Percentiles rank a stretch among this genome's conserved stretches.
phyloP scores from a whole-genome alignment of 2,329 filamentous ascomycete species.

The Aureobasidium mangrovei region DNA sequence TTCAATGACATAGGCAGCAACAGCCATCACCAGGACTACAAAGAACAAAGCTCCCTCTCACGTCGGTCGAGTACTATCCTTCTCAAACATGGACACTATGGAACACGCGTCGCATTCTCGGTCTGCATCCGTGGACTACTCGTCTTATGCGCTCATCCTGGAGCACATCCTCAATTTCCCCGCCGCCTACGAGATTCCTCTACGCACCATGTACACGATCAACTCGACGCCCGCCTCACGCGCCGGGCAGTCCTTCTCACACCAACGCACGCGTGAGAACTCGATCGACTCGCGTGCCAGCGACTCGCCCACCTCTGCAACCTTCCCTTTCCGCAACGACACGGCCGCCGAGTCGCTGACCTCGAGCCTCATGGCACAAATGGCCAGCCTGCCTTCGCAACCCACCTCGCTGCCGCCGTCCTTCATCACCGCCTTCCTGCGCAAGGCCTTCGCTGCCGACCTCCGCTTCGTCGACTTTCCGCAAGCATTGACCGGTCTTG shows the following conservation, averaged over 20 bases:
- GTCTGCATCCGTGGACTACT: slow-evolving; percentile 27
- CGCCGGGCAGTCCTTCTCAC: slow-evolving; percentile 24
- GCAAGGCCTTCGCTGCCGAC: slow-evolving; percentile 48
- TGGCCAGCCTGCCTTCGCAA: slow-evolving; percentile 50
- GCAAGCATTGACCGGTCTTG: slow-evolving; percentile 55
- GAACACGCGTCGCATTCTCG: slow-evolving; percentile 17
- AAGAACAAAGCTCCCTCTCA: not conserved
- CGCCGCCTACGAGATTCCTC: slow-evolving; percentile 55
- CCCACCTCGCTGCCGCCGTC: slow-evolving; percentile 53
- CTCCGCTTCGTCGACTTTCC: slow-evolving; percentile 54
- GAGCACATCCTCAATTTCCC: slow-evolving; percentile 54
- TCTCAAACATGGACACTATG: slow-evolving; percentile 6
- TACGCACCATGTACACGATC: slow-evolving; percentile 59
- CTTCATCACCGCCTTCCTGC: slow-evolving; percentile 55
- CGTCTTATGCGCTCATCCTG: slow-evolving; percentile 37
- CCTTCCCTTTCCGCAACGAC: slow-evolving; percentile 22
- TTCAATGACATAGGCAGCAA: slow-evolving; percentile 2
- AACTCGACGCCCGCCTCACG: slow-evolving; percentile 46
- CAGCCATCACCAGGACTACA: not conserved
- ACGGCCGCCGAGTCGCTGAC: slow-evolving; percentile 38
- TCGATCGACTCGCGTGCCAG: slow-evolving; percentile 16
- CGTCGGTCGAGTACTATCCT: not conserved
- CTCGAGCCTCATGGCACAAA: slow-evolving; percentile 45
- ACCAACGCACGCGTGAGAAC: not conserved
- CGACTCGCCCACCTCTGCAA: slow-evolving; percentile 30